Conservation (phyloP, 176 grass and related monocot genomes). For the Saccharum officinarum region DNA sequence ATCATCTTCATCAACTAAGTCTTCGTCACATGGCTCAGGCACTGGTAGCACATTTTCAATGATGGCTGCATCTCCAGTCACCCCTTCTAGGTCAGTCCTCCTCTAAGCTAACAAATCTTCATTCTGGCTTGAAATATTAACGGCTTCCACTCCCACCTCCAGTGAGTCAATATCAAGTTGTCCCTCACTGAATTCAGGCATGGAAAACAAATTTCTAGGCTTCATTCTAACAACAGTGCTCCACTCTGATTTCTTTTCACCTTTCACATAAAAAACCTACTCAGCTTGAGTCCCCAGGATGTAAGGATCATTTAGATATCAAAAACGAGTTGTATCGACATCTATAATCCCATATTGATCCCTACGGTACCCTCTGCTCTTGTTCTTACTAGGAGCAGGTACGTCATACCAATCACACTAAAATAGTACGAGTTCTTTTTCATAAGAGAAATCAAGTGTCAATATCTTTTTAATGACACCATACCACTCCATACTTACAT, state of each 20-base stretch:
- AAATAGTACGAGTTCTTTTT: background rate
- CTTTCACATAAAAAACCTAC: background rate
- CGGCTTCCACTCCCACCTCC: background rate
- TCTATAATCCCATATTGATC: conserved; percentile 1
- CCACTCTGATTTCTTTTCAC: background rate
- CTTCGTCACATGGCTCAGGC: no score
- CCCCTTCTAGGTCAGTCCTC: no score
- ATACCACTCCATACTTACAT: conserved; percentile 9
- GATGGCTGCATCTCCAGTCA: no score
- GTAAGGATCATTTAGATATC: background rate
- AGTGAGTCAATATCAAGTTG: background rate
- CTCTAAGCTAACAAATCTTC: no score
- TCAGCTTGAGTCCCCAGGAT: background rate
- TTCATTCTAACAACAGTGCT: background rate
- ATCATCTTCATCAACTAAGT: no score
- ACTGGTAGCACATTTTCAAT: no score
- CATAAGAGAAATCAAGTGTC: background rate
- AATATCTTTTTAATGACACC: conserved; percentile 3
- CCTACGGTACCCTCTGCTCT: background rate
- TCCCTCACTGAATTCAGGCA: background rate
- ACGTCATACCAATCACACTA: background rate
- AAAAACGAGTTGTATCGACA: background rate
- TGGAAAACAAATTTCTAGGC: background rate
- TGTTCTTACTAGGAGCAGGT: background rate
- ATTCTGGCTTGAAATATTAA: background rate